These are phyloP conservation scores for Geopyxis carbonaria DNA, from an alignment of 495 filamentous ascomycete species.

Conservation along the genomic window DNA sequence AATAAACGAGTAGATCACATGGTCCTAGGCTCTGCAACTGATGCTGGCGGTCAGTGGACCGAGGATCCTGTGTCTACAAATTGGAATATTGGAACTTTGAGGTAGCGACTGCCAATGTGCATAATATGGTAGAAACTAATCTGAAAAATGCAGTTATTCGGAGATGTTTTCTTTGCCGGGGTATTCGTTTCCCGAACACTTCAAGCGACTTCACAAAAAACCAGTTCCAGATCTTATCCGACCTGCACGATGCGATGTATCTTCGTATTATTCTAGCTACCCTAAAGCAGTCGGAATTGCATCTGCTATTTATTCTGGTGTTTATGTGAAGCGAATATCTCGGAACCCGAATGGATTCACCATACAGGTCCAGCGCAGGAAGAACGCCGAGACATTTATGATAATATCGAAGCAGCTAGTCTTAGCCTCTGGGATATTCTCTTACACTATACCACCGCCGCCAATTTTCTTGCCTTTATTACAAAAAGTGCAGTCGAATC, in stretches of 20 bases:
- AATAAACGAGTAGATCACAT: slow-evolving; percentile 39
- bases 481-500: not conserved
- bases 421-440: slow-evolving; percentile 47
- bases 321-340: slow-evolving; percentile 30
- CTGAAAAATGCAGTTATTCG: slow-evolving; percentile 36
- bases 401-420: slow-evolving; percentile 45
- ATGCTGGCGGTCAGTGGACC: slow-evolving; percentile 48
- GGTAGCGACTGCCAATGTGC: slow-evolving; percentile 6
- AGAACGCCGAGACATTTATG: slow-evolving; percentile 7
- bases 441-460: slow-evolving; percentile 37
- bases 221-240: slow-evolving; percentile 37
- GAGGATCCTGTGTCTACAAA: slow-evolving; percentile 38
- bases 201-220: slow-evolving; percentile 29
- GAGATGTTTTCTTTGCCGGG: slow-evolving; percentile 49
- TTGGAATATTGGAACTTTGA: slow-evolving; percentile 40
- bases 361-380: slow-evolving; percentile 11
- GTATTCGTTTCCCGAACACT: slow-evolving; percentile 42
- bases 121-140: slow-evolving; percentile 13
- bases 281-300: slow-evolving; percentile 38
- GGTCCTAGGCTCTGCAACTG: slow-evolving; percentile 37
- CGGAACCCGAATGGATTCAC: slow-evolving; percentile 35
- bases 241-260: slow-evolving; percentile 41
- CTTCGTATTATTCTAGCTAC: slow-evolving; percentile 41
- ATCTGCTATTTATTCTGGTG: slow-evolving; percentile 33
- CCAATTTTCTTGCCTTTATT: slow-evolving; percentile 31